phyloP scores from a whole-genome alignment of 2,329 filamentous ascomycete species.

The Trichoderma polysporum region DNA sequence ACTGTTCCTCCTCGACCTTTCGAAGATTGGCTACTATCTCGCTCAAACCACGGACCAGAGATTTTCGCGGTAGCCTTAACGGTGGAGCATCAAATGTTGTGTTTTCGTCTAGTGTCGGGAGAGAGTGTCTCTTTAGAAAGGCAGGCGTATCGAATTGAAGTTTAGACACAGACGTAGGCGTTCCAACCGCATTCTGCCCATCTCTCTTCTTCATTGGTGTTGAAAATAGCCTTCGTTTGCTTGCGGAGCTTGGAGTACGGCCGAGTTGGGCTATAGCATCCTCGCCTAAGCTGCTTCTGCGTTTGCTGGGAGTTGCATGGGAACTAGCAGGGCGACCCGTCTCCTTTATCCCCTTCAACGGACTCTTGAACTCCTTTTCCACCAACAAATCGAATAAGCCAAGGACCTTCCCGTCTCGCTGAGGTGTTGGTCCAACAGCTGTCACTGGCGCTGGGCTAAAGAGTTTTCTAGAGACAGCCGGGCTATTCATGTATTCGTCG shows the following conservation, averaged over 20 bases:
- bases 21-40: constrained; percentile 70
- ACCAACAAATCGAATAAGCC: constrained; percentile 73
- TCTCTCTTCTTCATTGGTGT: constrained; percentile 59
- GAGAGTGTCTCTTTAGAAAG: constrained; percentile 56
- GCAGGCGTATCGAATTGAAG: constrained; percentile 67
- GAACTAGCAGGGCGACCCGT: constrained; percentile 21
- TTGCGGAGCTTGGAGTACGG: constrained; percentile 53
- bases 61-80: constrained; percentile 56
- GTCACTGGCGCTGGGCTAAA: constrained; percentile 61
- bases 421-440: constrained; percentile 74
- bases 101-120: constrained; percentile 58
- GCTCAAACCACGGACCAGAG: constrained; percentile 68
- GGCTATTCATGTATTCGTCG: constrained; percentile 52
- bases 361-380: constrained; percentile 50
- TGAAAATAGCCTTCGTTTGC: constrained; percentile 64
- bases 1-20: constrained; percentile 65
- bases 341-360: constrained; percentile 42
- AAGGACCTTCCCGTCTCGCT: constrained; percentile 73
- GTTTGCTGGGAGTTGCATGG: constrained; percentile 51
- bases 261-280: constrained; percentile 37
- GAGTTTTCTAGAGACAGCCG: constrained; percentile 56
- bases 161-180: constrained; percentile 53
- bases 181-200: constrained; percentile 40
- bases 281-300: constrained; percentile 33
- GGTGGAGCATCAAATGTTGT: constrained; percentile 50